Evolutionary conservation across 2,329 filamentous ascomycete genomes (phyloP).

Genomic region (Ceratocystis cubensis): DNA sequence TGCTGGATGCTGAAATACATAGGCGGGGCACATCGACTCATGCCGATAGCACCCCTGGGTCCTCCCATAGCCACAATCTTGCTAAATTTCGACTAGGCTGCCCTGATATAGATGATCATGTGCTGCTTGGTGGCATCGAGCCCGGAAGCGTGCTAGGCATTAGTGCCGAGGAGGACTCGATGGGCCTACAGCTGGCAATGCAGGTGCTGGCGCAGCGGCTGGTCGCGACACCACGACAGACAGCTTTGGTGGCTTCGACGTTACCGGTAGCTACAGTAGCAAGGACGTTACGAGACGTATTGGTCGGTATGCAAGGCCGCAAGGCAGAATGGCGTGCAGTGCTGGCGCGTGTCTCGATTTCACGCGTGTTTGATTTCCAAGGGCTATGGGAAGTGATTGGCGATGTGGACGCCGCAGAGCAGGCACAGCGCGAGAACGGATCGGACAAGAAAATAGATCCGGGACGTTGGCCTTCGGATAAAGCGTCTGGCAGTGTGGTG

Average conservation of each 20-base stretch:
- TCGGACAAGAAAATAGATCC: not conserved
- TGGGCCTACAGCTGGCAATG: conserved; percentile 30
- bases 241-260: conserved; percentile 39
- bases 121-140: conserved; percentile 37
- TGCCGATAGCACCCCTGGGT: conserved; percentile 26
- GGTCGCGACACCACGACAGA: conserved; percentile 16
- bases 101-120: conserved; percentile 36
- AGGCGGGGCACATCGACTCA: conserved; percentile 27
- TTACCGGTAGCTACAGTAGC: conserved; percentile 33
- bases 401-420: conserved; percentile 28
- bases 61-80: conserved; percentile 23
- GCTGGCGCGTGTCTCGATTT: conserved; percentile 41
- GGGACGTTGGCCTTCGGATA: not conserved
- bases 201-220: conserved; percentile 2
- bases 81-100: conserved; percentile 30
- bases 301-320: conserved; percentile 21
- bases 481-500: not conserved
- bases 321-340: conserved; percentile 26
- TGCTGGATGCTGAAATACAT: conserved; percentile 33
- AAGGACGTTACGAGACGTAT: conserved; percentile 30
- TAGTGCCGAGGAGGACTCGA: conserved; percentile 40
- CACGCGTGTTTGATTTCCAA: conserved; percentile 46
- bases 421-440: not conserved
- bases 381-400: conserved; percentile 45
- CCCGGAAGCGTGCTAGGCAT: conserved; percentile 42